Evolutionary conservation across 192 early-diverging fungal species (phyloP), one percentile per base, ranked within the genome.

Genomic region (Podila verticillata): DNA sequence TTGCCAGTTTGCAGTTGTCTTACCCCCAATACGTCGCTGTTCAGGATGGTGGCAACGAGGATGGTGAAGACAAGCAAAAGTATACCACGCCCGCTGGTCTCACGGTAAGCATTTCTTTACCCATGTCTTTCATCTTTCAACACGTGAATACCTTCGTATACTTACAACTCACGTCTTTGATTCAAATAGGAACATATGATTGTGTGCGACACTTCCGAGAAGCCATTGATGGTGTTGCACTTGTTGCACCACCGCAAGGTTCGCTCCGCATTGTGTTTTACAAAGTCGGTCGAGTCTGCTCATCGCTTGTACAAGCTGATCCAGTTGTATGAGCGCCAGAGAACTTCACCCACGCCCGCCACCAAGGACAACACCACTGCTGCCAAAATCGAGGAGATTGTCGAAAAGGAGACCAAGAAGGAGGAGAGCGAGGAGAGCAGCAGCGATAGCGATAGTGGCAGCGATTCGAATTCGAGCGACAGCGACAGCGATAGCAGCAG

Each of bases 211-310:
- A 84, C 87, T 0, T 89, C 86, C 8, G 84, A 92, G 61, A 97
- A 97, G 75, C 97, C 98, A 13, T 81, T 99, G 62, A 85, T 91
- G 74, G 85, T 99, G 35, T 75, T 97, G 20, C 92, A 97, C 68
- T 62, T 98, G 61, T 83, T 98, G 35, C 87, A 91, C 73, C 87
- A 91, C 57, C 78, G 82, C 10, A 68, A 85, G 4, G 78, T 93
- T 63, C 83, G 84, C 9, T 84, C 88, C 10, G 92, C 88, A 4
- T 83, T 94, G 68, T 98, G 88, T 74, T 99, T 99, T 77, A 93
- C 95, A 34, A 94, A 95, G 72, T 95, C 93, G 4, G 92, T 98
- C 20, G 95, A 99, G 68, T 88, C 95, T 1, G 94, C 97, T 7
- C 94, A 95, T 68, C 88, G 95, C 24, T 88, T 99, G 28, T 87